These are phyloP conservation scores for Phaeophleospora eucalypticola DNA, from an alignment of 2,329 filamentous ascomycete genomes.

Conservation along the genomic window DNA sequence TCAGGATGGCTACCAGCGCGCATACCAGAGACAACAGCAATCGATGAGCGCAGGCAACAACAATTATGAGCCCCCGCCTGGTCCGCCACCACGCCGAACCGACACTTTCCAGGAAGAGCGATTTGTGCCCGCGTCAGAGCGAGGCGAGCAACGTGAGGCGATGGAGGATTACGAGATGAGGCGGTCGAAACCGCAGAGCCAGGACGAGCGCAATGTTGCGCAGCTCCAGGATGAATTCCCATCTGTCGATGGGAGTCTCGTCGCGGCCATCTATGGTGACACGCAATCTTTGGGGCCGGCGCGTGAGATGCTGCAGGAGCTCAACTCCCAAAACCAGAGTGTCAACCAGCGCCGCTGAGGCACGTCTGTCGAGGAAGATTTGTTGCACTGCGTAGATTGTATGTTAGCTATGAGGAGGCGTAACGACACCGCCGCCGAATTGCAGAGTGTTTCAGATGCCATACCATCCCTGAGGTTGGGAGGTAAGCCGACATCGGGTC, in stretches of 20 bases:
- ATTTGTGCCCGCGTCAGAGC: slow-evolving; percentile 38
- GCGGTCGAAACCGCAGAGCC: slow-evolving; percentile 32
- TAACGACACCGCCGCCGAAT: too few species aligned
- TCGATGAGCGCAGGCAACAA: not conserved
- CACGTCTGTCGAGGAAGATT: too few species aligned
- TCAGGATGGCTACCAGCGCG: not conserved
- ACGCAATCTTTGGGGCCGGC: slow-evolving; percentile 39
- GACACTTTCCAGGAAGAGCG: slow-evolving; percentile 33
- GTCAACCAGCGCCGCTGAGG: too few species aligned
- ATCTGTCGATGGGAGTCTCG: slow-evolving; percentile 41
- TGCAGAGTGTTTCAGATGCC: too few species aligned
- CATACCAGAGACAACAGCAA: slow-evolving; percentile 5
- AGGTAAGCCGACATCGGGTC: too few species aligned
- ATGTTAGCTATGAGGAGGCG: too few species aligned
- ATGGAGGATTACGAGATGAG: slow-evolving; percentile 44
- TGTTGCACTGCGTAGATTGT: too few species aligned
- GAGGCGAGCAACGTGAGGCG: slow-evolving; percentile 36
- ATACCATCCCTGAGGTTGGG: too few species aligned
- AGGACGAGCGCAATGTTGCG: slow-evolving; percentile 41
- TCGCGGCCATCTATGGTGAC: slow-evolving; percentile 45
- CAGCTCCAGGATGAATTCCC: slow-evolving; percentile 42
- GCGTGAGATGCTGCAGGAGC: slow-evolving; percentile 43
- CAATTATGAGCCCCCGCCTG: slow-evolving; percentile 13
- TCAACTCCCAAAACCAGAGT: slow-evolving; percentile 20
- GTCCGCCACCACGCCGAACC: slow-evolving; percentile 17